phyloP scores from a whole-genome alignment of 1,284 basidiomycete species.

The Marasmius tenuissimus region DNA sequence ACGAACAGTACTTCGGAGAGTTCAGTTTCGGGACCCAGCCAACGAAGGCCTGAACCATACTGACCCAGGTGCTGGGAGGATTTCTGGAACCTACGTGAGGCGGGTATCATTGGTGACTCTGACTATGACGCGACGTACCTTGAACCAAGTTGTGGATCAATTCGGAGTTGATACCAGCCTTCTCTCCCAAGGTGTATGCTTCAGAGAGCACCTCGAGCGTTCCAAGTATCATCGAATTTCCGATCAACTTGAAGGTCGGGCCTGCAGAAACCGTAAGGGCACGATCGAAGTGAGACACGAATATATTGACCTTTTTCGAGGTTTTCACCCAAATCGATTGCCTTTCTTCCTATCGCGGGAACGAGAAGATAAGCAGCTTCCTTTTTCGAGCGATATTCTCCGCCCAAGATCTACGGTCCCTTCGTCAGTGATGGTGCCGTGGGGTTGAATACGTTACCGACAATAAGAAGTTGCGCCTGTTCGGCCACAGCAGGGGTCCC shows the following conservation, averaged over 20 bases:
- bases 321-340: constrained; percentile 74
- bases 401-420: constrained; percentile 57
- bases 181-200: constrained; percentile 81
- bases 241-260: constrained; percentile 79
- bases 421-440: background rate
- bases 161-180: constrained; percentile 75
- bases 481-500: constrained; percentile 73
- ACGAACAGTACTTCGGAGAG: constrained; percentile 42
- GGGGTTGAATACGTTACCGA: background rate
- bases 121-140: constrained; percentile 35
- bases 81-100: constrained; percentile 35
- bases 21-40: constrained; percentile 1
- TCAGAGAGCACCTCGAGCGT: constrained; percentile 80
- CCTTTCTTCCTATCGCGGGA: constrained; percentile 79
- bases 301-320: constrained; percentile 63
- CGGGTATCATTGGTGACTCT: constrained; percentile 11
- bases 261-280: constrained; percentile 36
- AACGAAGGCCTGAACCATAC: constrained; percentile 16
- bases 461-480: constrained; percentile 66
- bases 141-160: constrained; percentile 59
- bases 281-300: background rate
- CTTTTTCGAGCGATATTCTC: constrained; percentile 84
- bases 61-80: constrained; percentile 61
- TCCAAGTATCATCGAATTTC: constrained; percentile 71
- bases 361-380: constrained; percentile 74